These are phyloP conservation scores for Suhomyces panamericanus DNA, from an alignment of 1,139 yeast genomes.

Conservation along the genomic window DNA sequence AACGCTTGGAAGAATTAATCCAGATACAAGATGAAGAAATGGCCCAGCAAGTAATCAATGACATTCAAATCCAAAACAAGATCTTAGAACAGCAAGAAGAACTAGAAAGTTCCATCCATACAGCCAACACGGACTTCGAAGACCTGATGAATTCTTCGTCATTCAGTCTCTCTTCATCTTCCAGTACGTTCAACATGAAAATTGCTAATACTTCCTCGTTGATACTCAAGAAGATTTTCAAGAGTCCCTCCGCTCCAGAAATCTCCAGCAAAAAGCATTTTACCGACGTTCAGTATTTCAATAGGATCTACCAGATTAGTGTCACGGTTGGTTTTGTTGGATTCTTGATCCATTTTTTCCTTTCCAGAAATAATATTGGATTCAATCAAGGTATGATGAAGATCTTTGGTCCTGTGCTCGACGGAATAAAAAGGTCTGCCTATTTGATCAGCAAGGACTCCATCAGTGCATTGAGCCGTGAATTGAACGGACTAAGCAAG, in stretches of 20 bases:
- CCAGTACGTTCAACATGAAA: constrained; percentile 34
- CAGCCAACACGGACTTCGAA: constrained; percentile 16
- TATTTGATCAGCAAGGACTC: background rate
- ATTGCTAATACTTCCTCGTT: constrained; percentile 33
- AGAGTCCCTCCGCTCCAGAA: constrained; percentile 12
- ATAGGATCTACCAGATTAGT: constrained; percentile 34
- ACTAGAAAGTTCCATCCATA: constrained; percentile 22
- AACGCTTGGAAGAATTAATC: constrained; percentile 7
- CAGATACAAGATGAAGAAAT: constrained; percentile 36
- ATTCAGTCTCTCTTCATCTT: constrained; percentile 32
- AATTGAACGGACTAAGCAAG: constrained; percentile 10
- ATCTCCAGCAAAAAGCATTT: constrained; percentile 14
- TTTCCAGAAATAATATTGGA: constrained; percentile 25
- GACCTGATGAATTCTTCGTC: constrained; percentile 40
- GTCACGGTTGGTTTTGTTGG: constrained; percentile 46
- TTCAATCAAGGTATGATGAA: constrained; percentile 14
- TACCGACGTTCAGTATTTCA: constrained; percentile 12
- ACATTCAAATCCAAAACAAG: constrained; percentile 22
- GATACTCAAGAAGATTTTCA: constrained; percentile 34
- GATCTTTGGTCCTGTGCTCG: constrained; percentile 8
- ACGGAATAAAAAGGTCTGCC: background rate
- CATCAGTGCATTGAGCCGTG: background rate
- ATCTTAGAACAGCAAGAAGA: constrained; percentile 29
- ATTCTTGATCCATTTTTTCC: constrained; percentile 37
- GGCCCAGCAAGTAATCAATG: constrained; percentile 23